Percentiles rank a stretch among this genome's conserved stretches.
phyloP scores from a whole-genome alignment of 2,329 filamentous ascomycete genomes.

The Scytalidium sp. region DNA sequence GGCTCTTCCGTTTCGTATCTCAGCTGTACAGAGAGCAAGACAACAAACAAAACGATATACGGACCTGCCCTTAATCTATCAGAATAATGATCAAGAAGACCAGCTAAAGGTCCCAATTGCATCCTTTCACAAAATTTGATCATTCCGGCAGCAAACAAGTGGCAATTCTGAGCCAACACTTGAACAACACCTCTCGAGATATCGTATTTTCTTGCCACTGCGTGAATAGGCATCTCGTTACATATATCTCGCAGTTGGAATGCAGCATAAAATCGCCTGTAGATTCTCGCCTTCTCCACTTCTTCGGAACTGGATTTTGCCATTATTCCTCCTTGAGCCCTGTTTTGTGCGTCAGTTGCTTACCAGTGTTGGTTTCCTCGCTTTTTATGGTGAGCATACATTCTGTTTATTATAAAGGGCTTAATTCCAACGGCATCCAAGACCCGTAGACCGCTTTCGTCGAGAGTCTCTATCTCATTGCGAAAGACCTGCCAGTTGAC shows the following conservation, averaged over 20 bases:
- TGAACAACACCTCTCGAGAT: constrained; percentile 69
- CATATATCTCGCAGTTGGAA: constrained; percentile 77
- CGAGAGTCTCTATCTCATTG: constrained; percentile 65
- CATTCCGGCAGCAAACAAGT: constrained; percentile 76
- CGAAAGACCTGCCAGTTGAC: constrained; percentile 74
- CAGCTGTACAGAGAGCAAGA: neutral
- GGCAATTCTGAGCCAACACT: constrained; percentile 69
- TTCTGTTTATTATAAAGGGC: constrained; percentile 61
- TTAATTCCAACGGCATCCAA: constrained; percentile 67
- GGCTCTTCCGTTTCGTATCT: neutral
- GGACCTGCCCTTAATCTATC: constrained; percentile 63
- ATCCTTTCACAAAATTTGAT: constrained; percentile 77
- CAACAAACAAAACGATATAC: constrained; percentile 1
- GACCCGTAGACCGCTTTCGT: constrained; percentile 69
- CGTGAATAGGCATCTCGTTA: constrained; percentile 70
- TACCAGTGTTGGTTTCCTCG: neutral
- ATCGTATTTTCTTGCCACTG: constrained; percentile 68
- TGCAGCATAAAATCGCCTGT: constrained; percentile 71
- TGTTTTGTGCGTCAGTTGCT: constrained; percentile 26
- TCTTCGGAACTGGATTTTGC: constrained; percentile 62
- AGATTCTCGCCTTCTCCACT: constrained; percentile 58
- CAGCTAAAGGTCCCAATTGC: constrained; percentile 70
- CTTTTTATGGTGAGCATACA: constrained; percentile 42
- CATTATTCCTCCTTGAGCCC: constrained; percentile 63
- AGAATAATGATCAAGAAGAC: constrained; percentile 71